These are phyloP conservation scores for Epichloe festucae DNA, from an alignment of 2,329 filamentous ascomycete species.

Conservation along the genomic window DNA sequence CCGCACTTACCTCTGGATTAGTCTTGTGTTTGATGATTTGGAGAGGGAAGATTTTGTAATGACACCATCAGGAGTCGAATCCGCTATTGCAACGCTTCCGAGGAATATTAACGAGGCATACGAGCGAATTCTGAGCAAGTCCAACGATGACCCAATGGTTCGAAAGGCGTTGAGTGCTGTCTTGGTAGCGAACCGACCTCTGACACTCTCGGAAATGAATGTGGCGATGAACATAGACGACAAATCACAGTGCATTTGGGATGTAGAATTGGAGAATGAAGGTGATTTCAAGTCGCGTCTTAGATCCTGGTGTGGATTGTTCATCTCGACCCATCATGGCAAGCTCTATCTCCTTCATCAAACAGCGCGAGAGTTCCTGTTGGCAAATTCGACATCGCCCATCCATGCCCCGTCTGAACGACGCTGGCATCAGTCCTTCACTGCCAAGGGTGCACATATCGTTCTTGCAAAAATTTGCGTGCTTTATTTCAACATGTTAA, in stretches of 20 bases:
- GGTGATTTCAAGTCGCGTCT: too few relatives aligned
- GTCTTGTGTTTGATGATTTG: constrained; percentile 13
- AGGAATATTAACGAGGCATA: neutral
- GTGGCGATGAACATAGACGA: too few relatives aligned
- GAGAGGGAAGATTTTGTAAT: too few relatives aligned
- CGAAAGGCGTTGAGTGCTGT: neutral
- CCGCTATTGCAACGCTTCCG: constrained; percentile 8
- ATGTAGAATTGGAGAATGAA: too few relatives aligned
- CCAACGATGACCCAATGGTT: neutral
- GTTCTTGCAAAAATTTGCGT: too few relatives aligned
- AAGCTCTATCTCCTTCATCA: constrained; percentile 20
- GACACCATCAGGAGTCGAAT: too few relatives aligned
- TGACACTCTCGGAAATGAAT: neutral
- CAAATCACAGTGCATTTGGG: too few relatives aligned
- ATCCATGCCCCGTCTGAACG: constrained; percentile 1
- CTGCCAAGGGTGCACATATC: too few relatives aligned
- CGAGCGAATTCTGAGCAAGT: neutral
- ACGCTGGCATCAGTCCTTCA: neutral
- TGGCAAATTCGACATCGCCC: constrained; percentile 7
- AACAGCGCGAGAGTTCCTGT: constrained; percentile 20
- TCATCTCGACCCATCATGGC: constrained; percentile 15
- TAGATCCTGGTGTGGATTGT: constrained; percentile 7
- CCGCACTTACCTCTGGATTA: constrained; percentile 26
- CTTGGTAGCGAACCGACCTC: neutral
- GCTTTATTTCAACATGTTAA: too few relatives aligned